phyloP scores from a whole-genome alignment of 257 asterid species.

The Solanum ahanhuiri region DNA sequence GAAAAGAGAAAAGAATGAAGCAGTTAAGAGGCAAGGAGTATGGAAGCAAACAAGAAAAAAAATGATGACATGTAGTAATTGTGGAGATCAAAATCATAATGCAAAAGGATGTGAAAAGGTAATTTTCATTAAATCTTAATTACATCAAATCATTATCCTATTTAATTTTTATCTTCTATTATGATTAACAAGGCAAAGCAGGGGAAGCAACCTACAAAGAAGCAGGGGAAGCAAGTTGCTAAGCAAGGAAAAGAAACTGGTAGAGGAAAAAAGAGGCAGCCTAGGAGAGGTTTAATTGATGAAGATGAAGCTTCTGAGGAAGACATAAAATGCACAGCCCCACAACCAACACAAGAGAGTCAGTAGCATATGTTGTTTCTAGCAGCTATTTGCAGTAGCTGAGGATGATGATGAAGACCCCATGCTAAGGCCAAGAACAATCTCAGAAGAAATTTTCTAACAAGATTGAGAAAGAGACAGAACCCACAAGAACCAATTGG shows the following conservation, averaged over 20 bases:
- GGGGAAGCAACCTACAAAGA: neutral
- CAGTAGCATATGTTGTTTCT: accelerated
- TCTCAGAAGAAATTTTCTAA: no score
- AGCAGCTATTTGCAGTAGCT: no score
- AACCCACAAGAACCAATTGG: neutral
- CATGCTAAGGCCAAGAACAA: no score
- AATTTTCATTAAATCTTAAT: no score
- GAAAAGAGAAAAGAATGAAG: neutral
- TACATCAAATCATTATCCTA: neutral
- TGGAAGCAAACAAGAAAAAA: neutral
- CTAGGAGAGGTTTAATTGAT: neutral
- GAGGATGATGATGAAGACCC: no score
- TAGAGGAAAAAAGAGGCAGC: neutral
- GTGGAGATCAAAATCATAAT: neutral
- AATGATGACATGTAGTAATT: neutral
- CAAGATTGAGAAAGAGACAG: neutral
- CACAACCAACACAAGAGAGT: neutral
- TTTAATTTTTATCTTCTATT: no score
- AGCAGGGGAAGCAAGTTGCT: neutral
- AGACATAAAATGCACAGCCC: neutral
- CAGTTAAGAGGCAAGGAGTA: neutral
- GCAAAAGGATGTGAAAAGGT: neutral
- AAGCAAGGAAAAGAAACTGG: neutral
- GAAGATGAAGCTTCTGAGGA: neutral
- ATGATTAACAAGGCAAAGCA: no score